Conservation (phyloP, 371 early-diverging fungal genomes). For the Mortierella sp. region DNA sequence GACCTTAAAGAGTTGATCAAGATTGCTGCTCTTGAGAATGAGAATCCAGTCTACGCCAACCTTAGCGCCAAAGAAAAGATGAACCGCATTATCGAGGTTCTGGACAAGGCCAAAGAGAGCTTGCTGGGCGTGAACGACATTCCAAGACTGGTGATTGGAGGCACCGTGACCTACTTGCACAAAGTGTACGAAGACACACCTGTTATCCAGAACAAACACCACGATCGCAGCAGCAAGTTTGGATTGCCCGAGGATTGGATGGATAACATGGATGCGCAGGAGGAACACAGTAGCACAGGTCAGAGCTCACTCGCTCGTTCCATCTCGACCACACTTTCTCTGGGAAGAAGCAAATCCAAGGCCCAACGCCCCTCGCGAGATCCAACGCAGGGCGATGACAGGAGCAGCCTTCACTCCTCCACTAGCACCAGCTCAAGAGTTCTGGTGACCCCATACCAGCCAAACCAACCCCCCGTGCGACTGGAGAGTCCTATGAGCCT, state of each 20-base stretch:
- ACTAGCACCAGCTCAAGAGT: not conserved
- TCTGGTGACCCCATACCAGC: slow-evolving; percentile 44
- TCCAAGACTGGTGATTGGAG: slow-evolving; percentile 38
- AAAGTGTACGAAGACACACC: slow-evolving; percentile 48
- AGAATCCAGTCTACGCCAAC: slow-evolving; percentile 34
- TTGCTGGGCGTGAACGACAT: slow-evolving; percentile 39
- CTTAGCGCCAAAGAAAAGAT: slow-evolving; percentile 27
- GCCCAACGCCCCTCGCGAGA: not conserved
- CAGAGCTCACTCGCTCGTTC: not conserved
- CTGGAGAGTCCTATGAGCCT: slow-evolving; percentile 23
- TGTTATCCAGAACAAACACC: slow-evolving; percentile 31
- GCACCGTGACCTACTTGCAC: slow-evolving; percentile 42
- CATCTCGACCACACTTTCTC: slow-evolving; percentile 18
- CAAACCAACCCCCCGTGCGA: slow-evolving; percentile 33
- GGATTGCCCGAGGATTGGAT: slow-evolving; percentile 29
- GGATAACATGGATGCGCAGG: not conserved
- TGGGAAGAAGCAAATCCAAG: slow-evolving; percentile 7
- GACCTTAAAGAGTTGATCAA: slow-evolving; percentile 72
- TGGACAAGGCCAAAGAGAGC: slow-evolving; percentile 37
- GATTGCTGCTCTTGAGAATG: slow-evolving; percentile 56
- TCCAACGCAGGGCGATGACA: not conserved
- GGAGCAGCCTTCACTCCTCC: not conserved
- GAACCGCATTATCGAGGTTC: slow-evolving; percentile 26
- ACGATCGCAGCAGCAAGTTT: slow-evolving; percentile 22
- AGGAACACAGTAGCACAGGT: not conserved